Evolutionary conservation across 2,329 filamentous ascomycete genomes (phyloP).

Genomic region (Sclerotinia borealis): DNA sequence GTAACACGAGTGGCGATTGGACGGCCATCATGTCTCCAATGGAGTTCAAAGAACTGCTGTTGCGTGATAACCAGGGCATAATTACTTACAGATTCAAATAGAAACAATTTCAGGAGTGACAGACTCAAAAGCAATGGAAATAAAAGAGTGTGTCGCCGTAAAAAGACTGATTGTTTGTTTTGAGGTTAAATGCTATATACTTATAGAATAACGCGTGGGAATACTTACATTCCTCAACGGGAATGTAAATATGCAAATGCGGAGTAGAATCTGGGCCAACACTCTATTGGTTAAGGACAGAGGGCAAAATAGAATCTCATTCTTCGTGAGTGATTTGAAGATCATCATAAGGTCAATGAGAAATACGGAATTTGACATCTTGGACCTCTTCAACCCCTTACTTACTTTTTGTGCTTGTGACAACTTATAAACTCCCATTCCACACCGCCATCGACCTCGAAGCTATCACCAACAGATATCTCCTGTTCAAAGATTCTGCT

Average conservation of each 20-base stretch:
- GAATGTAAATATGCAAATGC: conserved; percentile 11
- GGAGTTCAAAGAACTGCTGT: background rate
- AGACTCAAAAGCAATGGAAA: background rate
- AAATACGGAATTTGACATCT: background rate
- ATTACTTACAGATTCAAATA: background rate
- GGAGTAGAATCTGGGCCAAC: background rate
- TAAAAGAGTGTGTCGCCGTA: background rate
- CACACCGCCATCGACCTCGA: conserved; percentile 11
- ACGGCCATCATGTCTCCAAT: conserved; percentile 2
- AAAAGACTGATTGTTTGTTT: background rate
- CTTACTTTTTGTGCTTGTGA: conserved; percentile 1
- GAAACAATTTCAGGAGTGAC: background rate
- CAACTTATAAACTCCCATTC: conserved; percentile 15
- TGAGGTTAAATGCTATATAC: background rate
- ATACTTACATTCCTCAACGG: conserved; percentile 7
- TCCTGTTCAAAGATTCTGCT: conserved; percentile 4
- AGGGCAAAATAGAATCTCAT: conserved; percentile 1
- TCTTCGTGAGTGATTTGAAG: background rate
- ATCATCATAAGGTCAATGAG: background rate
- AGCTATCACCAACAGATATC: background rate
- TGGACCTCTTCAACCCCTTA: background rate
- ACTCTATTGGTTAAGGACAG: background rate
- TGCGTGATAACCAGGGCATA: conserved; percentile 14
- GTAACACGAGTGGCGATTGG: background rate
- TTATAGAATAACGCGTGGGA: background rate